Conservation (phyloP, 768 basidiomycete genomes). For the Auriscalpium orientale region DNA sequence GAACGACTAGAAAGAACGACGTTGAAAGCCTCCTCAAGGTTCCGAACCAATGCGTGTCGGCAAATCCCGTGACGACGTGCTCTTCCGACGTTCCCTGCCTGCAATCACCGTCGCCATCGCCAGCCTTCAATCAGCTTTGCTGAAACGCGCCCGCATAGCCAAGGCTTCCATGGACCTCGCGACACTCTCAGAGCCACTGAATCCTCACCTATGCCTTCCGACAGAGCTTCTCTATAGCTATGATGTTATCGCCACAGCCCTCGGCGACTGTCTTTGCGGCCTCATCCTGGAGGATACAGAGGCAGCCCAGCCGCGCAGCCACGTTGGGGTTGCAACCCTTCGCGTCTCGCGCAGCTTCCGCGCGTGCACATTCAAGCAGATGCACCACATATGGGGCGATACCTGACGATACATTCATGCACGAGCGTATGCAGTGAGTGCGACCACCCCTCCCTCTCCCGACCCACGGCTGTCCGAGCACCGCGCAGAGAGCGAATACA, state of each 20-base stretch:
- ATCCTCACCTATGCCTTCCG: constrained; percentile 1
- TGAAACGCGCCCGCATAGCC: not conserved
- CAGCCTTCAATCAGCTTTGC: too few species aligned
- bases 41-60: too few species aligned
- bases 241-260: constrained; percentile 3
- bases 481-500: constrained; percentile 7
- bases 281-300: not conserved
- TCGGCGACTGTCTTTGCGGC: constrained; percentile 7
- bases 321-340: constrained; percentile 1
- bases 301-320: not conserved
- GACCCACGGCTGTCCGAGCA: not conserved
- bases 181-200: not conserved
- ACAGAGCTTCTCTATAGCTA: constrained; percentile 12
- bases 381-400: constrained; percentile 9
- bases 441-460: not conserved
- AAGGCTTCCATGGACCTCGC: too few species aligned
- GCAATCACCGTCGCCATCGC: too few species aligned
- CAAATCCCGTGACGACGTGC: too few species aligned
- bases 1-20: too few species aligned
- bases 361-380: constrained; percentile 6
- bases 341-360: constrained; percentile 12
- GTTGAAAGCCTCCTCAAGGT: too few species aligned
- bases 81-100: too few species aligned
- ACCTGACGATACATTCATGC: constrained; percentile 15
- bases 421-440: constrained; percentile 5